A percentile compares a stretch with the other conserved stretches of the same genome.
phyloP scores from a whole-genome alignment of 2,329 filamentous ascomycete genomes.

The Coniochaeta sp. region DNA sequence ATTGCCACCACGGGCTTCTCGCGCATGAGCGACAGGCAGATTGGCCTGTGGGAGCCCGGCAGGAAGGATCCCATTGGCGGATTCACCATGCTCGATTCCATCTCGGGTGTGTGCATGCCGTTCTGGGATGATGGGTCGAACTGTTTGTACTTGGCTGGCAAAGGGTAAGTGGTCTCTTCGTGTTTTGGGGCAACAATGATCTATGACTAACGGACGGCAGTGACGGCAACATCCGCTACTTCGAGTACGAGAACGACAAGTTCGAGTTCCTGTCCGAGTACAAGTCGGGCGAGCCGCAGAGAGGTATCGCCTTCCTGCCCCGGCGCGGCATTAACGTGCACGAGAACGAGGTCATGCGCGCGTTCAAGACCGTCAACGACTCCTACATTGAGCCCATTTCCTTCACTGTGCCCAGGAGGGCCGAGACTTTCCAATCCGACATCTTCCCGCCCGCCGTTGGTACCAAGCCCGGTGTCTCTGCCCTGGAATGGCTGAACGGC shows the following conservation, averaged over 20 bases:
- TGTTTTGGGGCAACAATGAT: background rate
- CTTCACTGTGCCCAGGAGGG: constrained; percentile 89
- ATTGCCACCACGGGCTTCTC: constrained; percentile 97
- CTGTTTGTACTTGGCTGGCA: constrained; percentile 92
- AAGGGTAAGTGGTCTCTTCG: constrained; percentile 64
- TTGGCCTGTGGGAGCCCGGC: constrained; percentile 92
- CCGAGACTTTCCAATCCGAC: constrained; percentile 93
- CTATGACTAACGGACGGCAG: constrained; percentile 35
- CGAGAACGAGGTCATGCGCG: constrained; percentile 92
- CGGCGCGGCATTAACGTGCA: constrained; percentile 93
- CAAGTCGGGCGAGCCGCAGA: constrained; percentile 92
- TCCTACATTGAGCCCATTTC: constrained; percentile 92
- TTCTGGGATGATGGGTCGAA: constrained; percentile 99
- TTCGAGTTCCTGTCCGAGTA: constrained; percentile 97
- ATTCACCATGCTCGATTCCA: constrained; percentile 86
- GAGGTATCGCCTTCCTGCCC: constrained; percentile 88
- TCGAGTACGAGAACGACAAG: constrained; percentile 96
- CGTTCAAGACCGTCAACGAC: constrained; percentile 96
- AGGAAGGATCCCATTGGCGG: constrained; percentile 81
- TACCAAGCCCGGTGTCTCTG: constrained; percentile 70
- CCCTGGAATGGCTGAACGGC: constrained; percentile 78
- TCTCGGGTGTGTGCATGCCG: constrained; percentile 97
- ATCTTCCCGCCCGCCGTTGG: constrained; percentile 88
- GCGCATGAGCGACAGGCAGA: constrained; percentile 94
- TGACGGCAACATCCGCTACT: constrained; percentile 98